Percentiles rank a stretch among this genome's conserved stretches.
Conservation (phyloP, 1,139 yeast species). For the Candida sanyaensis region DNA sequence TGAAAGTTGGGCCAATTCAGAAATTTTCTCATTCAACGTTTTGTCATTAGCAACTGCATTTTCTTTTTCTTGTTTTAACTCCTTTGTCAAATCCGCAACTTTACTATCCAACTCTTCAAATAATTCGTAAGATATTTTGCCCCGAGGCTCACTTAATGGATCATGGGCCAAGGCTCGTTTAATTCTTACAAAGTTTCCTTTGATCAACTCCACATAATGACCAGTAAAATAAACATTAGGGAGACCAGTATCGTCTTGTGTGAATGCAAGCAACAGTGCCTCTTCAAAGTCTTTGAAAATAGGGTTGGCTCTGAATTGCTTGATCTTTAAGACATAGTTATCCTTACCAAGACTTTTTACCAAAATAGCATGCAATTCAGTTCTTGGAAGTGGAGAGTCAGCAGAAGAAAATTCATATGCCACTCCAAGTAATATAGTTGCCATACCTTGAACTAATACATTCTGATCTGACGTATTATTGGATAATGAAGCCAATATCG, state of each 20-base stretch:
- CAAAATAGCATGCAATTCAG: constrained; percentile 62
- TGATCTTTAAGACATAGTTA: constrained; percentile 71
- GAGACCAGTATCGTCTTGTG: constrained; percentile 77
- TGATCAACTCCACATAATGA: constrained; percentile 63
- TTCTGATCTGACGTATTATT: constrained; percentile 60
- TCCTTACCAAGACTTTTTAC: constrained; percentile 77
- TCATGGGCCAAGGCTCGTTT: constrained; percentile 71
- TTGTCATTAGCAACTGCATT: constrained; percentile 24
- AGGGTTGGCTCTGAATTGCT: constrained; percentile 65
- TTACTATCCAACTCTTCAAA: constrained; percentile 63
- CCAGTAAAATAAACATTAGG: constrained; percentile 79
- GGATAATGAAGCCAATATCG: constrained; percentile 67
- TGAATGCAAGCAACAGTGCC: constrained; percentile 16
- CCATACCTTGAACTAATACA: constrained; percentile 72
- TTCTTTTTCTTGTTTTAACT: constrained; percentile 27
- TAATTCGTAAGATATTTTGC: constrained; percentile 65
- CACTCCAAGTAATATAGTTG: constrained; percentile 71
- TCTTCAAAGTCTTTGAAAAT: constrained; percentile 56
- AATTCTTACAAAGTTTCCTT: constrained; percentile 70
- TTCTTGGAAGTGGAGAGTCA: constrained; percentile 69
- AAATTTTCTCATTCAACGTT: constrained; percentile 31
- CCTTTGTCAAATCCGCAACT: constrained; percentile 25
- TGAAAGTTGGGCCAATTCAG: constrained; percentile 20
- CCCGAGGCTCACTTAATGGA: constrained; percentile 71
- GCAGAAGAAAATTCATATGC: constrained; percentile 79